Conservation (phyloP, 805 yeast species). For the Teunomyces panamensis region DNA sequence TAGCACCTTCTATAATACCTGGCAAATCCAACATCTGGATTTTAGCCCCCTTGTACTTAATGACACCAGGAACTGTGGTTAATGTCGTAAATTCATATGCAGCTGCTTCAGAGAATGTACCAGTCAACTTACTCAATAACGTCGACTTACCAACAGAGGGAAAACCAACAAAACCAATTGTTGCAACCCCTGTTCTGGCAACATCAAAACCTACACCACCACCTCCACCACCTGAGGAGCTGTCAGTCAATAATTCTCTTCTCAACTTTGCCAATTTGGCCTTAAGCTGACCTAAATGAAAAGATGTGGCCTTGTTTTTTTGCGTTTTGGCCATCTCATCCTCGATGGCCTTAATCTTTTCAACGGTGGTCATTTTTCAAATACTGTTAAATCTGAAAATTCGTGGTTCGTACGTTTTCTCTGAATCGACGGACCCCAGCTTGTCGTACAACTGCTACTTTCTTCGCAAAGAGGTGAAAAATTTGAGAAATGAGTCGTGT, state of each 20-base stretch:
- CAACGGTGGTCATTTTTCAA: slow-evolving; percentile 42
- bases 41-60: slow-evolving; percentile 94
- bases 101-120: slow-evolving; percentile 97
- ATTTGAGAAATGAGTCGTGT: slow-evolving; percentile 16
- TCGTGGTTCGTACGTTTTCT: too few relatives aligned
- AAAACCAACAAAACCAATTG: slow-evolving; percentile 97
- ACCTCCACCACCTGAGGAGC: slow-evolving; percentile 76
- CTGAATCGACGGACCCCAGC: neutral
- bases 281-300: slow-evolving; percentile 95
- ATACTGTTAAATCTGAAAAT: neutral
- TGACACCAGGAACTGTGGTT: slow-evolving; percentile 96
- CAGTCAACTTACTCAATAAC: slow-evolving; percentile 80
- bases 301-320: slow-evolving; percentile 95
- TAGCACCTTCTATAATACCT: slow-evolving; percentile 88
- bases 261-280: slow-evolving; percentile 94
- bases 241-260: slow-evolving; percentile 75
- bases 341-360: slow-evolving; percentile 80
- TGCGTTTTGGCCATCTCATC: slow-evolving; percentile 98
- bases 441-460: neutral
- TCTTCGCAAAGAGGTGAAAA: slow-evolving; percentile 3
- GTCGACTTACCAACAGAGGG: slow-evolving; percentile 96
- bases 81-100: slow-evolving; percentile 96
- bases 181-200: slow-evolving; percentile 97
- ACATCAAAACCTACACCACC: slow-evolving; percentile 96
- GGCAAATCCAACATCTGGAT: slow-evolving; percentile 93